Base-by-base conservation (phyloP, 441 rosid genomes). In the Aquilaria agallochum region DNA sequence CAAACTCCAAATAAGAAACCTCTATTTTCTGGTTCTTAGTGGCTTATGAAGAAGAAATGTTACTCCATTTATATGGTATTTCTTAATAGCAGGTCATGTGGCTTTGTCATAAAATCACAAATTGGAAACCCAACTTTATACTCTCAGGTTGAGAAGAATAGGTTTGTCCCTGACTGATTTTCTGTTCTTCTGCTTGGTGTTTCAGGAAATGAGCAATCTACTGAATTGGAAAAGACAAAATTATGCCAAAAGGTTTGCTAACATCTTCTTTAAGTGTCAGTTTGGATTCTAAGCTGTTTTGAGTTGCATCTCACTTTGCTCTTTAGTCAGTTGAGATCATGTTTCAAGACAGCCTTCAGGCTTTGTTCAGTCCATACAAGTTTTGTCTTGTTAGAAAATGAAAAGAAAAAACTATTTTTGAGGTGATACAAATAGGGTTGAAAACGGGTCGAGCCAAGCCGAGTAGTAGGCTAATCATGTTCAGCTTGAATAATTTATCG, bases 191-290 rank as follows among this genome's bases (percentile, higher is more conserved):
- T 71, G 59, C 11, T 4, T 65, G 55, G 50, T 67, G 51, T 51
- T 50, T 31, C 72, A 86, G 89, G 69, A 52, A 69, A 71, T 65
- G 78, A 67, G 52, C 68, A 9, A 27, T 50, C 76, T 52, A 60
- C 31, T 0, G 68, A 70, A 53, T 66, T 75, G 68, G 68, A 65
- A 51, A 68, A 67, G 50, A 58, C 11, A 53, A 45, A 66, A 36
- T 58, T 75, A 31, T 53, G 64, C 55, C 78, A 72, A 65, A 73
- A 74, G 86, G 93, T 82, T 71, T 52, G 68, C 15, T 31, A 58
- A 9, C 51, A 40, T 36, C 44, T 13, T 62, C 20, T 33, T 20
- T 27, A 32, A 13, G 15, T 47, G 53, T 49, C 36, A 46, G 33
- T 61, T 44, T 57, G 50, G 48, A 40, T 6, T 7, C 44, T 40